Base-by-base conservation (phyloP, 805 yeast genomes). In the Candida odintsovae region DNA sequence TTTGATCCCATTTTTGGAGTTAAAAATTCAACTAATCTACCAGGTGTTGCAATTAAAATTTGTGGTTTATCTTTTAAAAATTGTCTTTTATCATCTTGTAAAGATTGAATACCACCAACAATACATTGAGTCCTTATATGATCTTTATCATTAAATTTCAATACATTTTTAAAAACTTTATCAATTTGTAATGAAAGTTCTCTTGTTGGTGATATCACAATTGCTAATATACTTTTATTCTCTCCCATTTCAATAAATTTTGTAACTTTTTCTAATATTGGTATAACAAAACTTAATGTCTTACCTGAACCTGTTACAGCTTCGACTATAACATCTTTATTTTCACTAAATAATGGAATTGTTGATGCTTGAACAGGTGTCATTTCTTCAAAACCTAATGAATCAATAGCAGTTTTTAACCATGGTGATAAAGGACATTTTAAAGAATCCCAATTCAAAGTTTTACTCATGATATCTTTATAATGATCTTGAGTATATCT, bases 271-370 rank as follows among this genome's bases (percentile, higher is more conserved):
- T 90, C 92, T 5, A 90, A 58, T 1, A 86, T 75, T 0, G 99
- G 99, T 2, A 94, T 73, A 5, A 82, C 79, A 68, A 86, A 94
- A 3, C 97, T 85, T n/a, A 90, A 64, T 0, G 99, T 94, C 63
- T 94, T 94, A n/a, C 99, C 99, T 0, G 97, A 90, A 0, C 99
- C 99, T 0, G 99, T 94, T 1, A 89, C 96, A 0, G 97, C 96
- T 62, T 94, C 97, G 1, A 90, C 98, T 9, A 94, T 94, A 4
- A 94, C 97, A 66, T 94, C 99, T 59, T 92, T 92, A 60, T 90
- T 86, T 18, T 81, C 81, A 20, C 83, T 66, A 53, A 94, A 77
- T 49, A 90, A 68, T 0, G 99, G 99, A 42, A 94, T 86, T 0
- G 95, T 83, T 0, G 97, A 80, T 0, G 99, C 98, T 62, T 94